phyloP scores from a whole-genome alignment of 2,329 filamentous ascomycete genomes.

The Cordyceps farinosa region DNA sequence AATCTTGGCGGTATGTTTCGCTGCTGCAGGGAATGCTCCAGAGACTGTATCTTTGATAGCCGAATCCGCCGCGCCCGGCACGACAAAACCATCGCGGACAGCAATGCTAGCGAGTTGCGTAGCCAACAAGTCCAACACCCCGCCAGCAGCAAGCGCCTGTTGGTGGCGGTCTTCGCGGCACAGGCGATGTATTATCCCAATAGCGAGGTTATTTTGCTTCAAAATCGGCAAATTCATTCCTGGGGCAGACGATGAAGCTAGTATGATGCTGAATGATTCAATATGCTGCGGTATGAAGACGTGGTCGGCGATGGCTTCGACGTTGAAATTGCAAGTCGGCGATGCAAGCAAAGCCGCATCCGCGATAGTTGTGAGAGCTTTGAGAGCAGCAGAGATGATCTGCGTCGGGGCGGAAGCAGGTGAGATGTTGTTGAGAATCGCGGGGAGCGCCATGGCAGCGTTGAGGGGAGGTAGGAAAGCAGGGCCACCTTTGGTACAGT shows the following conservation, averaged over 20 bases:
- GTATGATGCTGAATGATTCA: constrained; percentile 60
- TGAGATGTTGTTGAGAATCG: constrained; percentile 68
- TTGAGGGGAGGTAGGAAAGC: constrained; percentile 73
- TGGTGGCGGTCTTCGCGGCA: constrained; percentile 70
- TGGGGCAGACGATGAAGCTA: constrained; percentile 48
- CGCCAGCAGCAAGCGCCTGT: constrained; percentile 64
- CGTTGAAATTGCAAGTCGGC: constrained; percentile 46
- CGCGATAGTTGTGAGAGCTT: constrained; percentile 67
- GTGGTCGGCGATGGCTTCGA: constrained; percentile 53
- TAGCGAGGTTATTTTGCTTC: constrained; percentile 59
- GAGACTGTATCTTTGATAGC: constrained; percentile 52
- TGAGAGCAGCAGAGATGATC: constrained; percentile 70
- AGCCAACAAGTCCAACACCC: constrained; percentile 75
- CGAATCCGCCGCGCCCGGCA: constrained; percentile 58
- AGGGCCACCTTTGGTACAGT: constrained; percentile 61
- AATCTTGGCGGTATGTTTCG: constrained; percentile 57
- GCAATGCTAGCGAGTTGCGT: constrained; percentile 69
- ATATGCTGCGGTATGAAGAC: constrained; percentile 63
- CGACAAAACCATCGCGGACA: constrained; percentile 63
- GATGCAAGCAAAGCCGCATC: constrained; percentile 59
- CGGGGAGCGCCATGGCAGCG: constrained; percentile 61
- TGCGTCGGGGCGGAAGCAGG: constrained; percentile 60
- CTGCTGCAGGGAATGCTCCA: constrained; percentile 58
- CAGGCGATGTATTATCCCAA: constrained; percentile 52
- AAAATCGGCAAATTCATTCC: constrained; percentile 51